Evolutionary conservation across 2,329 filamentous ascomycete genomes (phyloP).

Genomic region (Elsinoe necatrix): DNA sequence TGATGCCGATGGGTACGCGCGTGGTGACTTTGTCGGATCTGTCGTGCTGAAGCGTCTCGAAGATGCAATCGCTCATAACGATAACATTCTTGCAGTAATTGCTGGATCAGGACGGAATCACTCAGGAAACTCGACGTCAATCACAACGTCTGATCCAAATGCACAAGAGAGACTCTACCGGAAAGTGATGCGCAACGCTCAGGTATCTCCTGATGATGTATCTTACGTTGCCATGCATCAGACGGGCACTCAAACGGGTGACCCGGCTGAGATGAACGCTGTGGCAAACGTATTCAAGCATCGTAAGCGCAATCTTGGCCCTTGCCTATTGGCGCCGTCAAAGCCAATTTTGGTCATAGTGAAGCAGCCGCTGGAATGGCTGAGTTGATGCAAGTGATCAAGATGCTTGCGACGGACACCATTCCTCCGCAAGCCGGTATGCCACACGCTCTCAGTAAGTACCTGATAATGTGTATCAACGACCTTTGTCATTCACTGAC

Average conservation of each 20-base stretch:
- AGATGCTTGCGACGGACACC: too few species aligned
- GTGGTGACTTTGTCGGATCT: slow-evolving; percentile 23
- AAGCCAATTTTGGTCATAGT: slow-evolving; percentile 26
- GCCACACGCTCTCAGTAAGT: too few species aligned
- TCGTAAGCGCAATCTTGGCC: slow-evolving; percentile 12
- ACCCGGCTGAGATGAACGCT: slow-evolving; percentile 24
- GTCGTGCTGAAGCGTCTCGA: slow-evolving; percentile 27
- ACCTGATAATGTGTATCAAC: too few species aligned
- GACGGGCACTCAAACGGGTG: slow-evolving; percentile 30
- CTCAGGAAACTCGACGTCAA: slow-evolving; percentile 22
- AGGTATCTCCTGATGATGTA: slow-evolving; percentile 21
- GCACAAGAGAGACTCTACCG: slow-evolving; percentile 19
- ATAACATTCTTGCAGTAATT: slow-evolving; percentile 25
- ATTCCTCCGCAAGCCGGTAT: too few species aligned
- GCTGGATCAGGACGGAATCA: slow-evolving; percentile 23
- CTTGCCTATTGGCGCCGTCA: slow-evolving; percentile 24
- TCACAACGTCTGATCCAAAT: slow-evolving; percentile 23
- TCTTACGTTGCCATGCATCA: slow-evolving; percentile 27
- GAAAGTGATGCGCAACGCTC: slow-evolving; percentile 21
- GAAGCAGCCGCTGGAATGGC: slow-evolving; percentile 34
- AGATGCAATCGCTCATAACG: slow-evolving; percentile 28
- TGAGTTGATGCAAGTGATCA: slow-evolving; percentile 57
- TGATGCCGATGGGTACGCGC: slow-evolving; percentile 26
- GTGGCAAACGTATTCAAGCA: slow-evolving; percentile 21
- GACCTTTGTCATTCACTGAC: too few species aligned